A percentile compares a stretch with the other conserved stretches of the same genome.
Conservation (phyloP, 768 basidiomycete species). For the Pleurotus tuber-regium region DNA sequence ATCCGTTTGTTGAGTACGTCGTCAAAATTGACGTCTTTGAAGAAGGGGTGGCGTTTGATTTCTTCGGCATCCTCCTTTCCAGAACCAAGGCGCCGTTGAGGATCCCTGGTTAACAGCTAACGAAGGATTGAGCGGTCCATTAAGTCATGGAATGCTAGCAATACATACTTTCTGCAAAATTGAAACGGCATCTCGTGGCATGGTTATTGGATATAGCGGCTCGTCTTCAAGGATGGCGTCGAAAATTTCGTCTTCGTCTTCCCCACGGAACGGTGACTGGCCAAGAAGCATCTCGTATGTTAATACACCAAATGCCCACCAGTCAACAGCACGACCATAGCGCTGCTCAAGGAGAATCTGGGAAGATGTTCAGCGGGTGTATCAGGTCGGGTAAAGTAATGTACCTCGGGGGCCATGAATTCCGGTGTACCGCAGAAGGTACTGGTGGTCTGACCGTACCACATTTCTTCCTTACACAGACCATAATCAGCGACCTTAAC, state of each 20-base stretch:
- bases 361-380: background rate
- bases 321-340: slow-evolving; percentile 97
- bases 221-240: slow-evolving; percentile 99
- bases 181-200: slow-evolving; percentile 96
- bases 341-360: slow-evolving; percentile 99
- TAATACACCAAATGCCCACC: slow-evolving; percentile 99
- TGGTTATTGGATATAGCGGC: slow-evolving; percentile 97
- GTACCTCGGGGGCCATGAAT: slow-evolving; percentile 99
- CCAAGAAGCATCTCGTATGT: slow-evolving; percentile 99
- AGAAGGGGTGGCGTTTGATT: slow-evolving; percentile 97
- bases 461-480: slow-evolving; percentile 99
- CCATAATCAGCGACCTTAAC: slow-evolving; percentile 99
- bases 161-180: slow-evolving; percentile 83
- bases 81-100: slow-evolving; percentile 85
- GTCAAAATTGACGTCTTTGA: slow-evolving; percentile 96
- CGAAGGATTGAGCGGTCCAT: slow-evolving; percentile 9
- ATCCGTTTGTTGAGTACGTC: slow-evolving; percentile 97
- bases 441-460: slow-evolving; percentile 92
- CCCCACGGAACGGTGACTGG: slow-evolving; percentile 98
- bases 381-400: slow-evolving; percentile 15
- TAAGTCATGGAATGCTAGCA: background rate
- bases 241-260: slow-evolving; percentile 99
- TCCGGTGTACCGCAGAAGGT: slow-evolving; percentile 99
- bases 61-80: slow-evolving; percentile 93
- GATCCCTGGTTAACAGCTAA: slow-evolving; percentile 91